Evolutionary conservation across 257 asterid genomes (phyloP).

Genomic region (Capsicum baccatum): DNA sequence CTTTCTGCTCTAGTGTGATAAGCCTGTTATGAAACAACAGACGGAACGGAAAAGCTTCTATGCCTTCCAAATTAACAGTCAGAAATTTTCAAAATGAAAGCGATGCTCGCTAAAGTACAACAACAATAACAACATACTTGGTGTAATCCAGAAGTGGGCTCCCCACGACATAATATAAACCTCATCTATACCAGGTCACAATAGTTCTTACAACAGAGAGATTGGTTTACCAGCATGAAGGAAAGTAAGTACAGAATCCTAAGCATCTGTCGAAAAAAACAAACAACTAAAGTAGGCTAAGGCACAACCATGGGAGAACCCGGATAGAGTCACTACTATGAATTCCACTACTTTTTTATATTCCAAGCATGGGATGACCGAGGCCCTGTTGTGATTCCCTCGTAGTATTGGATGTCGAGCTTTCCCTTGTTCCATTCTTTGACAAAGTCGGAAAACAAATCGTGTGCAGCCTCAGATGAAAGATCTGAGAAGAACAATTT

Average conservation of each 20-base stretch:
- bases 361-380: conserved; percentile 89
- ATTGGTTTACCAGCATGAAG: neutral
- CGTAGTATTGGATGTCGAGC: conserved; percentile 73
- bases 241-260: neutral
- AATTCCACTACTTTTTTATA: conserved; percentile 48
- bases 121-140: no score
- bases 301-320: conserved; percentile 2
- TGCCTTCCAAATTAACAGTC: neutral
- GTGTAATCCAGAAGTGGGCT: no score
- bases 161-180: neutral
- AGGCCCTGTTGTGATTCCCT: conserved; percentile 80
- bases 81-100: neutral
- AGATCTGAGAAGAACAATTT: conserved; percentile 71
- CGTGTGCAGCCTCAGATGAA: conserved; percentile 72
- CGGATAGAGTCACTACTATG: neutral
- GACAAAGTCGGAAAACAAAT: conserved; percentile 66
- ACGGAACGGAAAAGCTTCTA: neutral
- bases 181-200: neutral
- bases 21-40: neutral
- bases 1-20: no score
- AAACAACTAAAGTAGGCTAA: neutral
- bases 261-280: neutral
- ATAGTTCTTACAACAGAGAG: neutral
- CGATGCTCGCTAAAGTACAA: neutral
- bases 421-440: conserved; percentile 72